Evolutionary conservation across 1,139 yeast genomes (phyloP).

Genomic region (Candida pseudoviswanathii): DNA sequence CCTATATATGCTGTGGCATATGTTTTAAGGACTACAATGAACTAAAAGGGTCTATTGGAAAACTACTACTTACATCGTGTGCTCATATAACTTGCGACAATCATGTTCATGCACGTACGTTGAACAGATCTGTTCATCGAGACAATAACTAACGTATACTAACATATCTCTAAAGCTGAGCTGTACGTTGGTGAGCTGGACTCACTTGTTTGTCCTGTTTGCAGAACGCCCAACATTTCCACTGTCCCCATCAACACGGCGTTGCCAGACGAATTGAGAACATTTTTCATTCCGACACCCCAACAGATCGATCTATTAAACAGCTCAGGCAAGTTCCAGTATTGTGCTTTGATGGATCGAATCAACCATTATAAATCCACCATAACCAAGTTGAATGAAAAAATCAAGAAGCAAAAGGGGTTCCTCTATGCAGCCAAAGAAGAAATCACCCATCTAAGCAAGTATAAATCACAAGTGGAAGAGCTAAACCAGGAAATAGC

Average conservation of each 20-base stretch:
- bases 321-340: slow-evolving; percentile 20
- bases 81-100: slow-evolving; percentile 27
- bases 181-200: background rate
- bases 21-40: slow-evolving; percentile 18
- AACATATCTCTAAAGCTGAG: background rate
- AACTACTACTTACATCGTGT: slow-evolving; percentile 25
- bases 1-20: slow-evolving; percentile 24
- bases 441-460: slow-evolving; percentile 18
- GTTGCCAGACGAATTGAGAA: slow-evolving; percentile 18
- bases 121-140: background rate
- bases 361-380: slow-evolving; percentile 12
- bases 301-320: slow-evolving; percentile 18
- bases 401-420: slow-evolving; percentile 17
- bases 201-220: slow-evolving; percentile 17
- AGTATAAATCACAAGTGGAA: slow-evolving; percentile 14
- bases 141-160: background rate
- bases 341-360: slow-evolving; percentile 16
- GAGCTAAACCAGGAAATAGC: slow-evolving; percentile 10
- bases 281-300: slow-evolving; percentile 20
- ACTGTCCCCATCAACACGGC: slow-evolving; percentile 15
- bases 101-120: slow-evolving; percentile 20
- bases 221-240: slow-evolving; percentile 16
- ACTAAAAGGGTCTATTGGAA: slow-evolving; percentile 2
- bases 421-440: slow-evolving; percentile 21
- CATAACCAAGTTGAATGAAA: slow-evolving; percentile 14